Percentiles rank a stretch among this genome's conserved stretches.
phyloP scores from a whole-genome alignment of 192 early-diverging fungal genomes.

The Haplosporangium gracile region DNA sequence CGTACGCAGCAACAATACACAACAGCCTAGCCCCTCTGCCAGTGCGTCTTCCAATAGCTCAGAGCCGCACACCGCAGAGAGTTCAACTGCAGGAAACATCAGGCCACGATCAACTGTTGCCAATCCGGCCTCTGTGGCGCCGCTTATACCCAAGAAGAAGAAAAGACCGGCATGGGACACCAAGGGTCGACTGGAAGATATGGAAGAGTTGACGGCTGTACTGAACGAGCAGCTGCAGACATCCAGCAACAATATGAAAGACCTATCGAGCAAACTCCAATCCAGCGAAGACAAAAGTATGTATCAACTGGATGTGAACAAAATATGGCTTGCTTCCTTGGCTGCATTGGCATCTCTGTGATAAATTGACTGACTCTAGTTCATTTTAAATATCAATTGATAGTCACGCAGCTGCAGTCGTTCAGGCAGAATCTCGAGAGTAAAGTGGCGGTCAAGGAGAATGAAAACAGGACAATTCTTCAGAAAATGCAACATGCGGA shows the following conservation, averaged over 20 bases:
- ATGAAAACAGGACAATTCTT: conserved; percentile 66
- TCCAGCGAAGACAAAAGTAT: conserved; percentile 62
- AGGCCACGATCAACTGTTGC: not conserved
- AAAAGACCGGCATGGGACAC: conserved; percentile 81
- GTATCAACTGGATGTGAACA: not conserved
- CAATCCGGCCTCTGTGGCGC: not conserved
- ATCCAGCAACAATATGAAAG: conserved; percentile 62
- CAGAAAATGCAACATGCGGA: conserved; percentile 58
- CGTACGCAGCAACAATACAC: not conserved
- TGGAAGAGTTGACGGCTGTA: conserved; percentile 65
- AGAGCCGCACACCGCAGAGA: not conserved
- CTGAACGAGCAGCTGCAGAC: conserved; percentile 67
- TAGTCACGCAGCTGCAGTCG: conserved; percentile 47
- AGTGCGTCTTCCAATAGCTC: conserved; percentile 22
- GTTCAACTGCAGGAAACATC: not conserved
- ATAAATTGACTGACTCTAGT: not conserved
- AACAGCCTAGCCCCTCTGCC: conserved; percentile 13
- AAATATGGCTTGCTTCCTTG: not conserved
- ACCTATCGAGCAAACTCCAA: conserved; percentile 64
- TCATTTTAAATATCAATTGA: not conserved
- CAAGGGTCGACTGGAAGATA: conserved; percentile 85
- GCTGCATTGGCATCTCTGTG: conserved; percentile 2
- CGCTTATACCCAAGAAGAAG: conserved; percentile 59
- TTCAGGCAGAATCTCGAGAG: conserved; percentile 66
- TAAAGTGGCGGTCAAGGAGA: conserved; percentile 73